Conservation (phyloP, 2,329 filamentous ascomycete genomes). For the Arthrobotrys pseudoclavata region DNA sequence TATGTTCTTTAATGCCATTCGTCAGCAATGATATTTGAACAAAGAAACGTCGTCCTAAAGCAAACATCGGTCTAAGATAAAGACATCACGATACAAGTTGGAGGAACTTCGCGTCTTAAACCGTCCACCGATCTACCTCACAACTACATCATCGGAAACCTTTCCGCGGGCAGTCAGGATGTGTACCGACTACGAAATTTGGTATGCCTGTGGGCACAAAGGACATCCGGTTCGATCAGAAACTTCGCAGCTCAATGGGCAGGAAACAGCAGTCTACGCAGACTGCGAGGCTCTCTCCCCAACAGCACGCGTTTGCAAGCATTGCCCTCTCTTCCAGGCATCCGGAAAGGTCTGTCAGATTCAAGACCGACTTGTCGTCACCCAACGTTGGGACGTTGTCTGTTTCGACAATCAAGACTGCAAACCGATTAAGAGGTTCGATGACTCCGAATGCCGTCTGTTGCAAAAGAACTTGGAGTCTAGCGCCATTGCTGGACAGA, state of each 20-base stretch:
- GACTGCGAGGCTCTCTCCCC: conserved; percentile 12
- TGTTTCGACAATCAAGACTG: conserved; percentile 17
- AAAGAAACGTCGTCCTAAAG: conserved; percentile 5
- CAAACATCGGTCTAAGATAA: conserved; percentile 1
- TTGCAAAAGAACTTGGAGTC: conserved; percentile 11
- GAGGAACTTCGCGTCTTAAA: not conserved
- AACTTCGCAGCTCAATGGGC: not conserved
- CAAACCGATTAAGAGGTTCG: not conserved
- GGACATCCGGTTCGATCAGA: conserved; percentile 5
- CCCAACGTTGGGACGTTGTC: conserved; percentile 24
- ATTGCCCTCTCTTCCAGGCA: not conserved
- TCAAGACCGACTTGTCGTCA: conserved; percentile 26
- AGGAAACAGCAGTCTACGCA: conserved; percentile 5
- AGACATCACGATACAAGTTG: not conserved
- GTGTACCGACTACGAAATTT: conserved; percentile 52
- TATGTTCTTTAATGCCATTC: not conserved
- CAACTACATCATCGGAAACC: not conserved
- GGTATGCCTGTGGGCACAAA: conserved; percentile 49
- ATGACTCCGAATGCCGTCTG: conserved; percentile 26
- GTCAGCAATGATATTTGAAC: not conserved
- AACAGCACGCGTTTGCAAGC: conserved; percentile 16
- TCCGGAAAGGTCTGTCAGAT: conserved; percentile 16
- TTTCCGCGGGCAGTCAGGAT: not conserved
- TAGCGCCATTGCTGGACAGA: not conserved
- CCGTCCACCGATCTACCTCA: not conserved